Evolutionary conservation across 2,329 filamentous ascomycete genomes (phyloP), one percentile per base, ranked within the genome.

Genomic region (Mycosphaerelloides madeirae): DNA sequence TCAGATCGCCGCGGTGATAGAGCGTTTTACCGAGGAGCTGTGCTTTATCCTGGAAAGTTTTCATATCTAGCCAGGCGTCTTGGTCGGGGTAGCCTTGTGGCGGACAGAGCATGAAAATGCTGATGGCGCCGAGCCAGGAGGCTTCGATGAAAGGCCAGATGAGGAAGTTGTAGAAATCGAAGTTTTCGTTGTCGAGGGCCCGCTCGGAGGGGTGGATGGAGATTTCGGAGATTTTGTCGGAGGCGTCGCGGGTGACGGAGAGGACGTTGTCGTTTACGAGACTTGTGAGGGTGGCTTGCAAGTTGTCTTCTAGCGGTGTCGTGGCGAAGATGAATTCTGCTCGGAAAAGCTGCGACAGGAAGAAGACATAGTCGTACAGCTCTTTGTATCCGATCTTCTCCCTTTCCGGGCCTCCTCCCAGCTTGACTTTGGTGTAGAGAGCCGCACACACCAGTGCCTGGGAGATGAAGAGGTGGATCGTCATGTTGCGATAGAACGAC

Each of bases 401-500:
- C 80, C 3, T 82, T 75, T 0, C 87, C 9, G 28, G 6, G 85
- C 0, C 87, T n/a, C 91, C 91, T 13, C 93, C 93, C 50, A 82
- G 81, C 67, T 98, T 98, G 43, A 97, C 85, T 34, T 81, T 80
- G 0, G 83, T 93, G 65, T 98, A 98, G 75, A 98, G 83, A 20
- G 86, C 86, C 3, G 84, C 87, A 49, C 87, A 93, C 16, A 97
- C 87, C 3, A 98, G 74, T 0, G 91, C 86, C 64, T 97, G 90
- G 2, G 88, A 85, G 45, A 98, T 93, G 66, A 98, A 98, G 4
- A 98, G 78, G 63, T 98, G 93, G 50, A 98, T 98, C 0, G 91
- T 96, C 93, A 97, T 97, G 67, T 98, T 98, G 41, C 93, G 84
- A 69, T 98, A 98, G 67, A 98, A 98, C 0, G 89, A 95, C 8